Base-by-base conservation (phyloP, 441 rosid genomes). In the Biscutella laevigata region DNA sequence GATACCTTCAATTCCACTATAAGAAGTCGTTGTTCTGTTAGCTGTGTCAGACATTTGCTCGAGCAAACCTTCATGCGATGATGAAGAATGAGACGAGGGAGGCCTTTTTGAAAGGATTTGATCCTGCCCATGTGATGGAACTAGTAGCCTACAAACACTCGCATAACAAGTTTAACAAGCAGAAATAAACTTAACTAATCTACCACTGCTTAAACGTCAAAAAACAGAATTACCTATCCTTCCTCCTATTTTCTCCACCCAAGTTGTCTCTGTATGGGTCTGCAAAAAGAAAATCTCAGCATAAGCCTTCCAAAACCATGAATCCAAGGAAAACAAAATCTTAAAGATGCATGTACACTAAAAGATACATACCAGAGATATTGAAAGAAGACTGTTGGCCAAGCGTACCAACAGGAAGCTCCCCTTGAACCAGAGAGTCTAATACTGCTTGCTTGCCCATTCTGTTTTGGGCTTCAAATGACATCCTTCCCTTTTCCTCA, bases 51-150 rank as follows among this genome's bases (percentile, higher is more conserved):
- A 32, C 53, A 26, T 67, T 27, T 42, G 56, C 58, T 77, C 84
- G 9, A 67, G 51, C 39, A 70, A 39, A 41, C 79, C 81, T 49
- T 79, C 88, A 41, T 71, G 84, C 16, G 81, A 74, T 13, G 74
- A 65, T 47, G 74, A 53, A 25, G 69, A 45, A 22, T 48, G 71
- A 0, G 74, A 73, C 6, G 73, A 71, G 9, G 74, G 66, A 19
- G 74, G 72, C 20, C 71, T 73, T 51, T 70, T 70, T 24, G 63
- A 55, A 72, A 73, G 33, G 6, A 73, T 68, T 50, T 58, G 66
- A 4, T 74, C 77, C 29, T 64, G 77, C 24, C 75, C 71, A 61
- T 75, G 70, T 13, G 79, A 68, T 52, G 72, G 67, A 37, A 64
- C 72, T 7, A 61, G 37, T 62, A 72, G 56, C 54, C 88, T 78